Percentiles rank a stretch among this genome's conserved stretches.
These are phyloP conservation scores for Lachnellula suecica DNA, from an alignment of 2,329 filamentous ascomycete genomes.

Conservation along the genomic window DNA sequence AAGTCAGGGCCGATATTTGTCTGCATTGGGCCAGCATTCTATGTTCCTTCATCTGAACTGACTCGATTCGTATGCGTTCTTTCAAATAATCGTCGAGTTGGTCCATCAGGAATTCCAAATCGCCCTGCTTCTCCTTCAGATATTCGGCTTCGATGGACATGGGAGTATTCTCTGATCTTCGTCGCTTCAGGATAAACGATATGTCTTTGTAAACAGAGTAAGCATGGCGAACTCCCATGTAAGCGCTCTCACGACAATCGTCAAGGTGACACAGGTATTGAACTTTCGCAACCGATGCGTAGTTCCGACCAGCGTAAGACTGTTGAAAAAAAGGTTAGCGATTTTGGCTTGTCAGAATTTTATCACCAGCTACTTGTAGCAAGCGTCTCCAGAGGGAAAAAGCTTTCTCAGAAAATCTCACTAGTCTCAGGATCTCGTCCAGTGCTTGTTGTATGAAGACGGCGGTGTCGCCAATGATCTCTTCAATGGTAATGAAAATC, in stretches of 20 bases:
- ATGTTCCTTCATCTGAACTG: conserved; percentile 14
- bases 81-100: conserved; percentile 11
- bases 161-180: background rate
- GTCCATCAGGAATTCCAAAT: conserved; percentile 12
- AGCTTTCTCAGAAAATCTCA: background rate
- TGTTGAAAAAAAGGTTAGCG: background rate
- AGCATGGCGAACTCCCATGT: conserved; percentile 3
- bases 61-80: conserved; percentile 5
- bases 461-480: conserved; percentile 10
- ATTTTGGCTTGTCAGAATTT: too few species aligned
- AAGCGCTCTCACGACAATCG: conserved; percentile 3
- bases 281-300: conserved; percentile 5
- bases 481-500: conserved; percentile 9
- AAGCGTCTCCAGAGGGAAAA: background rate
- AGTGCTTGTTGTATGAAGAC: conserved; percentile 8
- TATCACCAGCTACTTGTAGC: too few species aligned
- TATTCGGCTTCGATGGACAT: conserved; percentile 3
- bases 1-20: conserved; percentile 9
- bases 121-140: conserved; percentile 10
- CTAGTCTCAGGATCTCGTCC: conserved; percentile 13
- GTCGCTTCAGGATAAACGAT: background rate
- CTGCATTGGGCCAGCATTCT: conserved; percentile 9
- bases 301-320: conserved; percentile 3
- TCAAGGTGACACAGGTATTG: conserved; percentile 13
- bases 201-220: conserved; percentile 5